Conservation (phyloP, 495 filamentous ascomycete species). For the Penicillium alfredii region DNA sequence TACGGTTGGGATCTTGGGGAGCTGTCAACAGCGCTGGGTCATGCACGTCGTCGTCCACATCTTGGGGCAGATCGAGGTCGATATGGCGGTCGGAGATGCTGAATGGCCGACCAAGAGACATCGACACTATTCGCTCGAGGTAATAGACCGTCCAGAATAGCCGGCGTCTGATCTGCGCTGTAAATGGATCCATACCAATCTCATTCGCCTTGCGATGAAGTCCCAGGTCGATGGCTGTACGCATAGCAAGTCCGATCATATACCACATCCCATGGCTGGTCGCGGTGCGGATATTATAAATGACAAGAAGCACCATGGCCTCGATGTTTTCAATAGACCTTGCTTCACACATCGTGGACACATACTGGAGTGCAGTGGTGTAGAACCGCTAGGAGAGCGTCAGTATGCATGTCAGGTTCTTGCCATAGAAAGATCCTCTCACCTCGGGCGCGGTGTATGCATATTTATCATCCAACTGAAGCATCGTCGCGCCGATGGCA, state of each 20-base stretch:
- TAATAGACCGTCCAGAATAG: slow-evolving; percentile 53
- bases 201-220: slow-evolving; percentile 47
- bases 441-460: slow-evolving; percentile 42
- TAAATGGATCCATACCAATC: slow-evolving; percentile 40
- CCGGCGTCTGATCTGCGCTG: slow-evolving; percentile 42
- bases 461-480: slow-evolving; percentile 45
- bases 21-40: slow-evolving; percentile 37
- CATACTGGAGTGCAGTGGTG: slow-evolving; percentile 44
- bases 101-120: slow-evolving; percentile 47
- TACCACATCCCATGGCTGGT: slow-evolving; percentile 53
- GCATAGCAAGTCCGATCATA: slow-evolving; percentile 51
- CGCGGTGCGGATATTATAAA: slow-evolving; percentile 47
- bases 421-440: background rate
- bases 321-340: slow-evolving; percentile 49
- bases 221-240: slow-evolving; percentile 48
- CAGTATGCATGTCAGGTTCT: background rate
- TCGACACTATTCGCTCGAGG: slow-evolving; percentile 44
- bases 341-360: slow-evolving; percentile 45
- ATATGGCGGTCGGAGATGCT: slow-evolving; percentile 50
- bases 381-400: slow-evolving; percentile 36
- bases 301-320: slow-evolving; percentile 49
- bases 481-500: slow-evolving; percentile 46
- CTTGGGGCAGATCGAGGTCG: slow-evolving; percentile 43
- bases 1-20: slow-evolving; percentile 26
- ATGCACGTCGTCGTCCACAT: slow-evolving; percentile 42